Evolutionary conservation across 148 eudicot genomes (phyloP).

Genomic region (Persicaria maculosa): DNA sequence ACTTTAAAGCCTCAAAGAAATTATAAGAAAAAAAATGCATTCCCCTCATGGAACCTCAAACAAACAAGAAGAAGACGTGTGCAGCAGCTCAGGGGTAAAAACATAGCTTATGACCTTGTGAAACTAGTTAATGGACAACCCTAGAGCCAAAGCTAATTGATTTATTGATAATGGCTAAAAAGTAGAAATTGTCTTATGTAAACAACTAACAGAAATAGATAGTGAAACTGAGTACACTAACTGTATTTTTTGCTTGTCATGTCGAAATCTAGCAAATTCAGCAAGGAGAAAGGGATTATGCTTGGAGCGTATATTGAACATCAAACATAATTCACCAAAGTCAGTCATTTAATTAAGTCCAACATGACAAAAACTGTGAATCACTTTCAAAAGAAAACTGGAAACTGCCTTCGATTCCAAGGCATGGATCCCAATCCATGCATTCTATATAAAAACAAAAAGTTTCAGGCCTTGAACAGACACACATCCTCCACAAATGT

Average conservation of each 20-base stretch:
- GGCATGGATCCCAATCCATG: background rate
- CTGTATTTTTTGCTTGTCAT: background rate
- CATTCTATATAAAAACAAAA: background rate
- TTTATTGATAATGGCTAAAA: background rate
- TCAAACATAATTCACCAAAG: background rate
- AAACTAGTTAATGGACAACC: background rate
- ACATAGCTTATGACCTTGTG: background rate
- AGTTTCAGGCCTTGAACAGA: background rate
- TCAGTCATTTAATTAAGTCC: background rate
- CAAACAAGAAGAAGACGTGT: background rate
- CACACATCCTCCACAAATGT: background rate
- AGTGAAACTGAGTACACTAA: background rate
- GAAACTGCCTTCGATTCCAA: background rate
- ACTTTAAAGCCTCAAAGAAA: background rate
- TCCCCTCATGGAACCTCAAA: no score
- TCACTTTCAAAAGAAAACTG: background rate
- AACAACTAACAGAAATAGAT: background rate
- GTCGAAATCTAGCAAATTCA: background rate
- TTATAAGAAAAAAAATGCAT: background rate
- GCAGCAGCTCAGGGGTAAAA: slow-evolving; percentile 4
- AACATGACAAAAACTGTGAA: no score
- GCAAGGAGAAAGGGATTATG: background rate
- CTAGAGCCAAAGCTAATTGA: background rate
- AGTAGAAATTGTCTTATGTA: background rate
- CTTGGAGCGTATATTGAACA: background rate